Evolutionary conservation across 768 basidiomycete genomes (phyloP), one percentile per base, ranked within the genome.

Genomic region (Suillus alpinus): DNA sequence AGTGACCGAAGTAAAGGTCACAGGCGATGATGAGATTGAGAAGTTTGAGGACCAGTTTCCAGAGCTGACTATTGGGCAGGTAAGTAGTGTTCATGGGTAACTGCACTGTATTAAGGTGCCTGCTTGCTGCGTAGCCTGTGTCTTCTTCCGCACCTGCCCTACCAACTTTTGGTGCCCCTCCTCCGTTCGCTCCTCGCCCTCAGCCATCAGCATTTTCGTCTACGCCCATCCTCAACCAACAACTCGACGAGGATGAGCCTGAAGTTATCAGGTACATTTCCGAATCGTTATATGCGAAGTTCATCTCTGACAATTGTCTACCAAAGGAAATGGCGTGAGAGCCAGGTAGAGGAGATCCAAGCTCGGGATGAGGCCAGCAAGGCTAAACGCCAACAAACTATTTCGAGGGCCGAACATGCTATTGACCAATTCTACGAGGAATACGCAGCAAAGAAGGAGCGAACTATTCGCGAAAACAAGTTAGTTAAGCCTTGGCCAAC

Each of bases 381-480:
- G 71, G 80, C 78, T 36, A 88, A 85, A 70, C 87, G 89, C 66
- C 88, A 92, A 66, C 93, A 94, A 65, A 92, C 87, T 36, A 87
- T 95, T 66, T 80, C 82, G 50, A 91, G 86, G 70, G 95, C 95
- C 20, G 92, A 95, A 70, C 83, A 85, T 64, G 80, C 89, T 44
- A 94, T 96, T 63, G 94, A 95, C 75, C 86, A 90, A 65, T 95
- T 95, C 73, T 95, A 95, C 69, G 90, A 92, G 70, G 84, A 89
- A 56, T 94, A 98, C 71, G 84, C 92, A 39, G 80, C 81, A 61
- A 91, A 92, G 80, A 96, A 95, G 77, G 92, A 95, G 77, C 84
- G 85, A 72, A 87, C 87, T 65, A 97, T 99, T 67, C 81, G 90
- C 50, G 89, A 95, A 74, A 99, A 98, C 84, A 98, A 99, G 96